Conservation (phyloP, 169 alveolate species). For the Eimeria nieschulzi region DNA sequence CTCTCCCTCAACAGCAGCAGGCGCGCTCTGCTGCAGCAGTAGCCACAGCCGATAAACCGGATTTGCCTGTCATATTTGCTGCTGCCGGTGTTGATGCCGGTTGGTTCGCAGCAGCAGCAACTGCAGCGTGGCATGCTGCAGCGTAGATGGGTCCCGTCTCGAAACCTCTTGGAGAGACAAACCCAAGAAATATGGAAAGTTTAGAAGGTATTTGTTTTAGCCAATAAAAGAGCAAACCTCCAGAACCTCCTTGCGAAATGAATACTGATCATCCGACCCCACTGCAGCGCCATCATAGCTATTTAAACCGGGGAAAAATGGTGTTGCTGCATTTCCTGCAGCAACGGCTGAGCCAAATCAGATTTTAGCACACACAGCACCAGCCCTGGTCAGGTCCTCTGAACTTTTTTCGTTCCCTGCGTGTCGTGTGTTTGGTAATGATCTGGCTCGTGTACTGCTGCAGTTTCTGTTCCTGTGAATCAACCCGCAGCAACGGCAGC, state of each 20-base stretch:
- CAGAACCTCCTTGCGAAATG: conserved; percentile 22
- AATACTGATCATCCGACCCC: conserved; percentile 41
- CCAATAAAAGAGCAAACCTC: conserved; percentile 31
- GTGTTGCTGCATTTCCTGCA: neutral
- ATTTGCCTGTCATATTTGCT: neutral
- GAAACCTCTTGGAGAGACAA: conserved; percentile 32
- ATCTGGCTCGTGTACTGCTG: too few relatives aligned
- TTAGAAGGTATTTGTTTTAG: conserved; percentile 22
- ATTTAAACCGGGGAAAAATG: neutral
- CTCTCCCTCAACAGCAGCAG: conserved; percentile 26
- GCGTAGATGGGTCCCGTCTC: conserved; percentile 21
- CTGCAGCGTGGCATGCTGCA: conserved; percentile 52
- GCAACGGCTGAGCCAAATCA: neutral
- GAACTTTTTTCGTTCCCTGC: too few relatives aligned
- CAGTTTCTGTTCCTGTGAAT: too few relatives aligned
- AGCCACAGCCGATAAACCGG: conserved; percentile 13
- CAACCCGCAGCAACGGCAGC: too few relatives aligned
- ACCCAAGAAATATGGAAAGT: conserved; percentile 26
- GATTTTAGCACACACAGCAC: too few relatives aligned
- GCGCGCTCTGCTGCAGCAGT: neutral
- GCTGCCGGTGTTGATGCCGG: conserved; percentile 10
- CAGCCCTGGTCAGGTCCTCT: too few relatives aligned
- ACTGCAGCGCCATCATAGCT: conserved; percentile 34
- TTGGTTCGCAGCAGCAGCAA: conserved; percentile 31
- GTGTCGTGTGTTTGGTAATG: too few relatives aligned